phyloP scores from a whole-genome alignment of 2,329 filamentous ascomycete species.

The Exutisphaerella laricina region DNA sequence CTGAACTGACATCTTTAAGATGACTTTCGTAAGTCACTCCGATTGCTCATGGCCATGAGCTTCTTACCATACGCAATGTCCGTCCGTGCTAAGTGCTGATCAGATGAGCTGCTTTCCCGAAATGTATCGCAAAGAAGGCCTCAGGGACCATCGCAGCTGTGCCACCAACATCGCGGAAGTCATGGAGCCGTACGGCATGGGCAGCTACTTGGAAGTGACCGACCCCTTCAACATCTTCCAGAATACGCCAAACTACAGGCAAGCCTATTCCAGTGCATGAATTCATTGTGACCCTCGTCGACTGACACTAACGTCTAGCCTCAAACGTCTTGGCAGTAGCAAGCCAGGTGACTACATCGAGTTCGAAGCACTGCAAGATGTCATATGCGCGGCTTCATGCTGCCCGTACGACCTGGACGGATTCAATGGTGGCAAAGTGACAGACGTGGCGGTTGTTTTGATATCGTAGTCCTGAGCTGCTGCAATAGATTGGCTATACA shows the following conservation, averaged over 20 bases:
- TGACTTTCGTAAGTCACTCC: constrained; percentile 25
- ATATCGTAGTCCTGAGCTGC: too few relatives aligned
- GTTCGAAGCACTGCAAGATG: constrained; percentile 35
- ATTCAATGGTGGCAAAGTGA: constrained; percentile 37
- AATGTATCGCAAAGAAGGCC: constrained; percentile 33
- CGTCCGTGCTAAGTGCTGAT: neutral
- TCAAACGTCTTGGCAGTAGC: constrained; percentile 36
- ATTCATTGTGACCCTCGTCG: too few relatives aligned
- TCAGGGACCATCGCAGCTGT: constrained; percentile 35
- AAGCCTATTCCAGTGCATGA: too few relatives aligned
- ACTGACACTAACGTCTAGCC: constrained; percentile 5
- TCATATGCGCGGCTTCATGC: constrained; percentile 34
- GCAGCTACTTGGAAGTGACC: constrained; percentile 31
- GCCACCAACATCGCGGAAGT: constrained; percentile 37
- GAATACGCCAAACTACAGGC: constrained; percentile 27
- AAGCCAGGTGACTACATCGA: constrained; percentile 37
- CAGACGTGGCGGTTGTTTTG: constrained; percentile 34
- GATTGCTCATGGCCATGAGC: neutral
- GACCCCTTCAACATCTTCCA: constrained; percentile 40
- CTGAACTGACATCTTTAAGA: constrained; percentile 8
- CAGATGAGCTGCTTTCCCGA: constrained; percentile 39
- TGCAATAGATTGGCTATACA: too few relatives aligned
- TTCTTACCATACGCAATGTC: neutral
- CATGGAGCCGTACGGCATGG: constrained; percentile 35
- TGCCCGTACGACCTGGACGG: constrained; percentile 37